Evolutionary conservation across 2,329 filamentous ascomycete genomes (phyloP).

Genomic region (Calonectria pauciramosa): DNA sequence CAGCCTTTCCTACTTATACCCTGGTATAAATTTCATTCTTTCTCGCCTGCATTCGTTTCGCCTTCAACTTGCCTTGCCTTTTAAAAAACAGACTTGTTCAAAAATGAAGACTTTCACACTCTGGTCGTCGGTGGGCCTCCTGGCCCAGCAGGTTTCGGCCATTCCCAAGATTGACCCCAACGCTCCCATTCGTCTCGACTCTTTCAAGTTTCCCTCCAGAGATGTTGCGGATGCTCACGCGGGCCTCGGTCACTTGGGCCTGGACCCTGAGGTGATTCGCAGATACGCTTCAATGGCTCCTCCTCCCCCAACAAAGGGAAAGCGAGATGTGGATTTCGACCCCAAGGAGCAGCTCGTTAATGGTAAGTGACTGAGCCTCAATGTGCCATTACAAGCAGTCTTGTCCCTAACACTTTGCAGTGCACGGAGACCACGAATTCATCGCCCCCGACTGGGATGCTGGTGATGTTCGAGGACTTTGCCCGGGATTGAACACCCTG

Average conservation of each 20-base stretch:
- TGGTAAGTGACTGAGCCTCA: neutral
- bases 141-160: neutral
- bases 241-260: neutral
- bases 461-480: conserved; percentile 37
- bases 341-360: conserved; percentile 5
- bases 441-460: conserved; percentile 18
- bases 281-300: neutral
- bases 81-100: neutral
- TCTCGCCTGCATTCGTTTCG: neutral
- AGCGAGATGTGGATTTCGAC: conserved; percentile 1
- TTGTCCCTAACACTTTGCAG: neutral
- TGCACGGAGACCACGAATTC: conserved; percentile 3
- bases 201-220: neutral
- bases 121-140: neutral
- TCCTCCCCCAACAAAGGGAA: neutral
- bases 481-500: conserved; percentile 37
- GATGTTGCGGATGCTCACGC: neutral
- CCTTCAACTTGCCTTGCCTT: neutral
- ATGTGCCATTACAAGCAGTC: too few species aligned
- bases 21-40: neutral
- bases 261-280: neutral
- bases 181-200: neutral
- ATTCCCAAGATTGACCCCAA: neutral
- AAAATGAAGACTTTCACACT: neutral
- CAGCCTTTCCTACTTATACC: neutral